Conservation (phyloP, 1,284 basidiomycete genomes). For the Neotropicomus parvogracilis region DNA sequence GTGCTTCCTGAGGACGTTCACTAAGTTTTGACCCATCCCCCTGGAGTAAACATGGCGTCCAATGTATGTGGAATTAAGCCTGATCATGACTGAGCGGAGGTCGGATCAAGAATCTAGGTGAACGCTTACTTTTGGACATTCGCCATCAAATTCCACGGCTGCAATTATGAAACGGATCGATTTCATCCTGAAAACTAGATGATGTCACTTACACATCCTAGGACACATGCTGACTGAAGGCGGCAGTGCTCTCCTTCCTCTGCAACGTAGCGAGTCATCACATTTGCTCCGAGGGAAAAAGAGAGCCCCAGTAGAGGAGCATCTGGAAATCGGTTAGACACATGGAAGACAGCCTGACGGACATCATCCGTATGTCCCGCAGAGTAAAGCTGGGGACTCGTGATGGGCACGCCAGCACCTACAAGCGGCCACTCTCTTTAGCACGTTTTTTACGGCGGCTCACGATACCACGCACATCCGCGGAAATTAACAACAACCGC, state of each 20-base stretch:
- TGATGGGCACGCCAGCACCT: slow-evolving; percentile 83
- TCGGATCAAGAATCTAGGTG: slow-evolving; percentile 16
- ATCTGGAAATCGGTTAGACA: slow-evolving; percentile 70
- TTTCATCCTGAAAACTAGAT: slow-evolving; percentile 11
- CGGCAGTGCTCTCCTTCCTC: slow-evolving; percentile 79
- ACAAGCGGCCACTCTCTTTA: slow-evolving; percentile 12
- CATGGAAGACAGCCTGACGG: slow-evolving; percentile 75
- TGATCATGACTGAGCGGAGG: slow-evolving; percentile 27
- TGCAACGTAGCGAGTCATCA: slow-evolving; percentile 88
- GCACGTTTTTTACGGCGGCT: slow-evolving; percentile 8
- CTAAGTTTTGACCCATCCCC: slow-evolving; percentile 79
- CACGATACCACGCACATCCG: slow-evolving; percentile 62
- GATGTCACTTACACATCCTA: slow-evolving; percentile 67
- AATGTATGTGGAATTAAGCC: slow-evolving; percentile 62
- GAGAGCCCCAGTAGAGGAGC: slow-evolving; percentile 86
- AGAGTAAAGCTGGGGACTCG: slow-evolving; percentile 81
- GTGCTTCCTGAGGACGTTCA: slow-evolving; percentile 65
- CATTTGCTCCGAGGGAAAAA: slow-evolving; percentile 92
- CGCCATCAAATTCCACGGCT: slow-evolving; percentile 76
- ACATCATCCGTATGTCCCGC: slow-evolving; percentile 85
- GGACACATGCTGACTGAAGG: slow-evolving; percentile 70
- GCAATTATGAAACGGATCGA: slow-evolving; percentile 12
- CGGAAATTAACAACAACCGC: slow-evolving; percentile 89
- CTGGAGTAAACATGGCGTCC: slow-evolving; percentile 76
- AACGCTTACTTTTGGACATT: slow-evolving; percentile 53